Evolutionary conservation across 495 filamentous ascomycete species (phyloP).

Genomic region (Podospora anserina): DNA sequence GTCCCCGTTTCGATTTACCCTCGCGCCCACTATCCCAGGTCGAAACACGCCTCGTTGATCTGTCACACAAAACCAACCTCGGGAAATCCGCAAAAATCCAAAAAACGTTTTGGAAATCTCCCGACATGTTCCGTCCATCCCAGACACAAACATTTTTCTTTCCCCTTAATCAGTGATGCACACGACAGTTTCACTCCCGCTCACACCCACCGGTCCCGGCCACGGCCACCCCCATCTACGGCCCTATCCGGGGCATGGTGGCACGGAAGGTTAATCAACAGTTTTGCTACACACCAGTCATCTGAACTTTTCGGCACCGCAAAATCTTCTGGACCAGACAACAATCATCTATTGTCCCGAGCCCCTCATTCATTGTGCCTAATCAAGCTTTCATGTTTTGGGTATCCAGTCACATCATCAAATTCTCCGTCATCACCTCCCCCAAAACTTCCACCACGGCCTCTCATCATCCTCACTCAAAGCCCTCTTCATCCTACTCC

Average conservation of each 20-base stretch:
- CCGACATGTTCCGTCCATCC: not conserved
- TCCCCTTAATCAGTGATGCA: not conserved
- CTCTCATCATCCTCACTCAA: constrained; percentile 20
- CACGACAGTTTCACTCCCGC: not conserved
- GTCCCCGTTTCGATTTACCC: not conserved
- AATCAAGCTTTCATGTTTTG: not conserved
- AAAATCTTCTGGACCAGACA: not conserved
- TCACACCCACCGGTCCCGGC: not conserved
- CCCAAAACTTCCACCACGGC: constrained; percentile 48
- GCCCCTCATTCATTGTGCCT: not conserved
- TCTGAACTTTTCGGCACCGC: not conserved
- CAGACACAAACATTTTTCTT: not conserved
- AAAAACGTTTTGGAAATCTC: not conserved
- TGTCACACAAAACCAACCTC: not conserved
- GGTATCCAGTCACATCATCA: not conserved
- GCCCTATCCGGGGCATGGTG: not conserved
- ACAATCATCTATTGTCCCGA: not conserved
- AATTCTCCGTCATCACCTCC: constrained; percentile 19
- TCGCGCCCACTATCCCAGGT: not conserved
- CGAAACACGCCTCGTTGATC: not conserved
- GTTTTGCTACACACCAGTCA: not conserved
- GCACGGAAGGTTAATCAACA: not conserved
- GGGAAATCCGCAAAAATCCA: not conserved
- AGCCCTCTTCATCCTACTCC: constrained; percentile 42
- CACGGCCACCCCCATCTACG: not conserved